These are phyloP conservation scores for Exophiala lecanii-corni DNA, from an alignment of 2,329 filamentous ascomycete species.

Conservation along the genomic window DNA sequence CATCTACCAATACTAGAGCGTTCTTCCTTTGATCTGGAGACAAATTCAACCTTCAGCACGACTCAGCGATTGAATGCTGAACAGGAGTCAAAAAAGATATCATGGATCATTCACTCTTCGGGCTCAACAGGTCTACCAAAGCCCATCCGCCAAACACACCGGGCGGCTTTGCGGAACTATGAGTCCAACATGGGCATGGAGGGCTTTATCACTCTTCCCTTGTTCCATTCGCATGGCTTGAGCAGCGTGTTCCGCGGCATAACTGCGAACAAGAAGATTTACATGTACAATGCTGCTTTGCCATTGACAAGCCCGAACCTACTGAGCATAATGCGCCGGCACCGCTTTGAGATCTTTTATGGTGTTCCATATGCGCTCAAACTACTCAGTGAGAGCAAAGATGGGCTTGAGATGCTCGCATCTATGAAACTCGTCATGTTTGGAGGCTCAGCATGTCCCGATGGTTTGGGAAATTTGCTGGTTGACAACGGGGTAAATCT, in stretches of 20 bases:
- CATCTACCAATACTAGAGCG: conserved; percentile 30
- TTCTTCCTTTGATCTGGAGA: conserved; percentile 21
- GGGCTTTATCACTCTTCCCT: conserved; percentile 48
- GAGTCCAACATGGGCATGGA: conserved; percentile 15
- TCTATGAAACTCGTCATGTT: conserved; percentile 52
- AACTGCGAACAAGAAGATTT: conserved; percentile 46
- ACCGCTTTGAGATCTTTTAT: conserved; percentile 52
- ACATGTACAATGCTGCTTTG: conserved; percentile 52
- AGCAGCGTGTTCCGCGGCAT: conserved; percentile 52
- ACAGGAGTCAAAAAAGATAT: conserved; percentile 28
- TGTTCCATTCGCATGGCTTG: conserved; percentile 57
- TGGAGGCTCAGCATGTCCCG: conserved; percentile 55
- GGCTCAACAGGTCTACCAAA: conserved; percentile 48
- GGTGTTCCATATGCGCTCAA: conserved; percentile 53
- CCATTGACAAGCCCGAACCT: conserved; percentile 52
- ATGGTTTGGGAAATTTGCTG: conserved; percentile 53
- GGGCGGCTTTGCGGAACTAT: conserved; percentile 18
- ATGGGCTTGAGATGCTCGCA: conserved; percentile 48
- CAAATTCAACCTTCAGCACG: conserved; percentile 23
- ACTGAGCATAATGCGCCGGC: conserved; percentile 39
- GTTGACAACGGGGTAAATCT: conserved; percentile 52
- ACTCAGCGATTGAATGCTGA: conserved; percentile 30
- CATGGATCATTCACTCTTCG: conserved; percentile 45
- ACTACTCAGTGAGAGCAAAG: conserved; percentile 54
- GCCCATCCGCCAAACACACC: conserved; percentile 41